Percentiles rank a stretch among this genome's conserved stretches.
These are phyloP conservation scores for Fraxinus xanthoxyloides DNA, from an alignment of 305 asterid genomes.

Conservation along the genomic window DNA sequence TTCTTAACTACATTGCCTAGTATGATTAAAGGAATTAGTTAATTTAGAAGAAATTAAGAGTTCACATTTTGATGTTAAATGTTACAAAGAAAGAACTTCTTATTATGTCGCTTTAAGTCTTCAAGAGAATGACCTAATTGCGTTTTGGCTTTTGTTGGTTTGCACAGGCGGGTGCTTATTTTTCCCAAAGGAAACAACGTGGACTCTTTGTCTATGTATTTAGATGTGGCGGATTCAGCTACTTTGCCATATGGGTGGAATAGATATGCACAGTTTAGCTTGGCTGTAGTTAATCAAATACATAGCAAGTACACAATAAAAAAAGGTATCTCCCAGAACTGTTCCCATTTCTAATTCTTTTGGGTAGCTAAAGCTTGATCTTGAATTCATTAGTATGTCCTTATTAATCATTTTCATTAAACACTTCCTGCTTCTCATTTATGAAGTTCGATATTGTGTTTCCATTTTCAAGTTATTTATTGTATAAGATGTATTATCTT, in stretches of 20 bases:
- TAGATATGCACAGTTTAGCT: conserved; percentile 53
- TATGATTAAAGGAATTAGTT: conserved; percentile 9
- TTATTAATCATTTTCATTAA: background rate
- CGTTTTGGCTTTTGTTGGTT: conserved; percentile 18
- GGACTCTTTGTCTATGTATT: conserved; percentile 51
- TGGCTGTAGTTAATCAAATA: conserved; percentile 47
- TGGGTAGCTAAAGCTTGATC: background rate
- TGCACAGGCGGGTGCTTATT: conserved; percentile 49
- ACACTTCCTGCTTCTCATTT: background rate
- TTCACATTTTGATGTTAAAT: background rate
- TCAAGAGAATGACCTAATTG: background rate
- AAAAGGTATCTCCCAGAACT: conserved; percentile 32
- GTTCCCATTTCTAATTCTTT: background rate
- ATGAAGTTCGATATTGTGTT: background rate
- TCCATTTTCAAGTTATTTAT: background rate
- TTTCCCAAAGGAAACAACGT: conserved; percentile 56
- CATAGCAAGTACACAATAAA: conserved; percentile 42
- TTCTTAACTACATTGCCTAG: conserved; percentile 1
- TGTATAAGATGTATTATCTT: background rate
- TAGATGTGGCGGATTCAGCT: conserved; percentile 50
- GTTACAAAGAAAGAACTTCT: background rate
- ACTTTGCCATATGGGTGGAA: conserved; percentile 54
- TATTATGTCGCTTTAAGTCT: background rate
- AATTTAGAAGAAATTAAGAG: conserved; percentile 1
- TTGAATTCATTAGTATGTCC: background rate